Percentiles rank a stretch among this genome's conserved stretches.
Conservation (phyloP, 2,329 filamentous ascomycete genomes). For the Scedosporium boydii region DNA sequence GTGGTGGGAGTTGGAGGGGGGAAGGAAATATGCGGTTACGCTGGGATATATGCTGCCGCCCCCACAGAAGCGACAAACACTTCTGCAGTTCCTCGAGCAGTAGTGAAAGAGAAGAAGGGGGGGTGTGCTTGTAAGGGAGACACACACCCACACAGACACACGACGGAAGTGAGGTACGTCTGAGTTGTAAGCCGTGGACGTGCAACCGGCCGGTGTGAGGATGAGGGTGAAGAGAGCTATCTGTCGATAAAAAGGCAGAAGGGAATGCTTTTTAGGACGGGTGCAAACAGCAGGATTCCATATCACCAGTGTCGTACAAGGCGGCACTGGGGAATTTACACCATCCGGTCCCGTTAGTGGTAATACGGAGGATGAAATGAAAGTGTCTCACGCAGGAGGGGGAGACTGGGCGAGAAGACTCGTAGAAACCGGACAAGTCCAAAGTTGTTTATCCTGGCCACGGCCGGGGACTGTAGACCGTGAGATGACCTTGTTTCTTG, state of each 20-base stretch:
- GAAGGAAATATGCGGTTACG: not conserved
- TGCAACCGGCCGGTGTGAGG: not conserved
- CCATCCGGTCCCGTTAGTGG: not conserved
- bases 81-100: not conserved
- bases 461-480: not conserved
- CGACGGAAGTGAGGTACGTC: not conserved
- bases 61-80: not conserved
- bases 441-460: not conserved
- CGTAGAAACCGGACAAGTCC: not conserved
- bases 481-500: not conserved
- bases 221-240: not conserved
- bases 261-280: not conserved
- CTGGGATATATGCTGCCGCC: conserved; percentile 1
- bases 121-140: not conserved
- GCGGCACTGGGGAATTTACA: not conserved
- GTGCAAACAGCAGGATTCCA: not conserved
- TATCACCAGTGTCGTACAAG: not conserved
- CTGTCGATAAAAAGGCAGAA: not conserved
- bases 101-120: not conserved
- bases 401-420: not conserved
- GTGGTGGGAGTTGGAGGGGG: not conserved
- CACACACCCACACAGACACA: not conserved
- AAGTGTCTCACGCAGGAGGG: not conserved
- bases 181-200: not conserved
- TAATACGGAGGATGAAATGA: not conserved